Evolutionary conservation across 495 filamentous ascomycete genomes (phyloP).

Genomic region (Lasiosphaeris hirsuta): DNA sequence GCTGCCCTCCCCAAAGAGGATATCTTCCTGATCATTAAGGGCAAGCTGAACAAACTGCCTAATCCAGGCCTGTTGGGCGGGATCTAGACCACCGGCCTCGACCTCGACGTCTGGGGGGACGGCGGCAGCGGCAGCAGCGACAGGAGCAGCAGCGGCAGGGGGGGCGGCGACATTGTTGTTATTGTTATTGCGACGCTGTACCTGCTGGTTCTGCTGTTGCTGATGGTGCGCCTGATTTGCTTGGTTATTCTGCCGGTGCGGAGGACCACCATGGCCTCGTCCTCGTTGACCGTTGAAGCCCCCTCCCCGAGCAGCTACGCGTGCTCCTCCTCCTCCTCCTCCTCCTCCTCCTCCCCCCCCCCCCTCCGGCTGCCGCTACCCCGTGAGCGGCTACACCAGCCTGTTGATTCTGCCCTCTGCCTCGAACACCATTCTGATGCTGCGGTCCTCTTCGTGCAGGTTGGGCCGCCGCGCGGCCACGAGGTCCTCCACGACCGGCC

Average conservation of each 20-base stretch:
- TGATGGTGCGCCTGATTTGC: slow-evolving; percentile 22
- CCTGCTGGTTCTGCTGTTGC: not conserved
- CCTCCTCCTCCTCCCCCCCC: slow-evolving; percentile 16
- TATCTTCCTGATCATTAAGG: slow-evolving; percentile 51
- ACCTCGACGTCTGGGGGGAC: slow-evolving; percentile 5
- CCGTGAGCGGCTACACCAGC: not conserved
- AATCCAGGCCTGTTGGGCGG: slow-evolving; percentile 46
- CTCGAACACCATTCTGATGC: slow-evolving; percentile 8
- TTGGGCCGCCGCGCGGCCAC: slow-evolving; percentile 29
- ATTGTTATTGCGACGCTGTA: slow-evolving; percentile 21
- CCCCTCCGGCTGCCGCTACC: slow-evolving; percentile 6
- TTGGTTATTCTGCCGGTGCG: slow-evolving; percentile 29
- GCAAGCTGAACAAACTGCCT: slow-evolving; percentile 52
- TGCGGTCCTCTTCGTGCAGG: slow-evolving; percentile 7
- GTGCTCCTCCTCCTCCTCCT: slow-evolving; percentile 16
- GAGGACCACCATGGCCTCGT: slow-evolving; percentile 1
- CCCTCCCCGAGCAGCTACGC: slow-evolving; percentile 6
- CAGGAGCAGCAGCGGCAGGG: too few relatives aligned
- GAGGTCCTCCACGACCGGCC: slow-evolving; percentile 22
- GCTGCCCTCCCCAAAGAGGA: slow-evolving; percentile 37
- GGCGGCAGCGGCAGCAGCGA: slow-evolving; percentile 1
- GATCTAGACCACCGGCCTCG: slow-evolving; percentile 25
- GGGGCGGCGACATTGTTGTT: slow-evolving; percentile 13
- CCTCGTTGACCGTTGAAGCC: not conserved
- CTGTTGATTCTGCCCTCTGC: slow-evolving; percentile 15